A percentile compares a stretch with the other conserved stretches of the same genome.
Evolutionary conservation across 1,284 basidiomycete species (phyloP).

Genomic region (Thecaphora frezii): DNA sequence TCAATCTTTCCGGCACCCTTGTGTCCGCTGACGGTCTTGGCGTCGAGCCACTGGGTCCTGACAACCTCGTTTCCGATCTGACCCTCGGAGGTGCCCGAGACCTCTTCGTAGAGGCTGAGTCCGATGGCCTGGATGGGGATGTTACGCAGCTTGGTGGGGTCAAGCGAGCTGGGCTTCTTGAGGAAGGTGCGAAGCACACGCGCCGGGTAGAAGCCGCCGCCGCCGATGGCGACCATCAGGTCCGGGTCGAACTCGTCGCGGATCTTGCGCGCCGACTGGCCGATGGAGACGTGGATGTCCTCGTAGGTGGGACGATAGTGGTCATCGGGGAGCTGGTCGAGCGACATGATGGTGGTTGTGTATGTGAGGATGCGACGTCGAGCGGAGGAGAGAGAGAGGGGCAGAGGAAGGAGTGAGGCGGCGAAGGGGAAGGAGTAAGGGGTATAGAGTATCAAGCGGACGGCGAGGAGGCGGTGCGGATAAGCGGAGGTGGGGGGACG

Average conservation of each 20-base stretch:
- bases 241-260: slow-evolving; percentile 52
- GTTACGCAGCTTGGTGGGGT: slow-evolving; percentile 52
- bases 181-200: slow-evolving; percentile 57
- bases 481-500: too few species aligned
- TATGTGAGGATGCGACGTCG: too few species aligned
- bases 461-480: background rate
- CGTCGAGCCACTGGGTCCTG: slow-evolving; percentile 58
- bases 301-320: slow-evolving; percentile 57
- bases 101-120: slow-evolving; percentile 57
- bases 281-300: slow-evolving; percentile 56
- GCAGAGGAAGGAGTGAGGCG: background rate
- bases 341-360: slow-evolving; percentile 11
- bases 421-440: too few species aligned
- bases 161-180: slow-evolving; percentile 45
- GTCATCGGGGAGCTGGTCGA: slow-evolving; percentile 51
- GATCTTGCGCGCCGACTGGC: slow-evolving; percentile 44
- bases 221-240: slow-evolving; percentile 55
- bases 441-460: background rate
- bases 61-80: slow-evolving; percentile 56
- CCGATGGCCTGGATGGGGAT: slow-evolving; percentile 58
- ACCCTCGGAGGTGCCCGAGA: slow-evolving; percentile 45
- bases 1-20: slow-evolving; percentile 34
- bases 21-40: slow-evolving; percentile 33
- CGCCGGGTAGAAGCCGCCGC: slow-evolving; percentile 57
- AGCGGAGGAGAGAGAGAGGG: background rate